These are phyloP conservation scores for Mycena polygramma DNA, from an alignment of 768 basidiomycete species.

Conservation along the genomic window DNA sequence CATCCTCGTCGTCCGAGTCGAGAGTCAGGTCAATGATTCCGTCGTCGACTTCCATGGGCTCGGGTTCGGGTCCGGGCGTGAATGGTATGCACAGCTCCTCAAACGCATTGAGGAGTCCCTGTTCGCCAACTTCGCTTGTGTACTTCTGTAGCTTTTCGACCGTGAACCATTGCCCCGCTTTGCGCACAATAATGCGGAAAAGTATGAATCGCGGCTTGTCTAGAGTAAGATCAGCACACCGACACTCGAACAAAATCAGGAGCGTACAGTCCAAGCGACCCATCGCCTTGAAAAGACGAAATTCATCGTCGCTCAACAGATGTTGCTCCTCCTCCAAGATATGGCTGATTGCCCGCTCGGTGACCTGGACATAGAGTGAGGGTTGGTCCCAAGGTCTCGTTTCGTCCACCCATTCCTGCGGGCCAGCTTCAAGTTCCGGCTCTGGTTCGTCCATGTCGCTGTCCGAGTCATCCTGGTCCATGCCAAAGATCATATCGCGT, in stretches of 20 bases:
- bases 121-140: conserved; percentile 44
- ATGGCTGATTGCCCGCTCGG: conserved; percentile 33
- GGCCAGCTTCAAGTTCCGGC: conserved; percentile 4
- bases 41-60: conserved; percentile 21
- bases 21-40: conserved; percentile 48
- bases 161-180: conserved; percentile 53
- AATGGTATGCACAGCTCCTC: conserved; percentile 42
- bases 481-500: conserved; percentile 24
- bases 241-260: background rate
- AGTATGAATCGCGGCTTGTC: conserved; percentile 63
- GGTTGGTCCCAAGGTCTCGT: background rate
- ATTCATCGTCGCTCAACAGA: conserved; percentile 28
- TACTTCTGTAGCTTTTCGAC: conserved; percentile 41
- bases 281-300: conserved; percentile 7
- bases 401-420: background rate
- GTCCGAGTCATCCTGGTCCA: conserved; percentile 9
- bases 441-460: conserved; percentile 16
- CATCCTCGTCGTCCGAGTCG: conserved; percentile 45
- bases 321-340: background rate
- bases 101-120: conserved; percentile 49
- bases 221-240: conserved; percentile 27
- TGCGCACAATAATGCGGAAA: conserved; percentile 58
- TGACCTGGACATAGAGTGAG: conserved; percentile 25
- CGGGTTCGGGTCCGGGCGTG: background rate
- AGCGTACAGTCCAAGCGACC: conserved; percentile 14